Evolutionary conservation across 768 basidiomycete genomes (phyloP).

Genomic region (Boletus subparvulus): DNA sequence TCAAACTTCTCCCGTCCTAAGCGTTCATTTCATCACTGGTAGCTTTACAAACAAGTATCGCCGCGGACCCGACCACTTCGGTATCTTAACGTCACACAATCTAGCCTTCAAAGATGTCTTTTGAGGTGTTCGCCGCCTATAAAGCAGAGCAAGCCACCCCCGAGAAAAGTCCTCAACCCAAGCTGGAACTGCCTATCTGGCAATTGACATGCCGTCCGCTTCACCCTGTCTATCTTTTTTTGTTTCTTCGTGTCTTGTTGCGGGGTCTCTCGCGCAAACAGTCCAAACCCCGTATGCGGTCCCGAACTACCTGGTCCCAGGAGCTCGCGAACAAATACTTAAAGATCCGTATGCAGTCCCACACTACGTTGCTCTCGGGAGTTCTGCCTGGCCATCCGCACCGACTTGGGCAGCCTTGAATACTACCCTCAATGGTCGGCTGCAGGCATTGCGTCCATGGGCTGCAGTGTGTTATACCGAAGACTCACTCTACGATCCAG

Average conservation of each 20-base stretch:
- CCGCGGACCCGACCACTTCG: too few relatives aligned
- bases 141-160: background rate
- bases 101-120: too few relatives aligned
- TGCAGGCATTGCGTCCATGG: conserved; percentile 16
- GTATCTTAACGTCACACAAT: too few relatives aligned
- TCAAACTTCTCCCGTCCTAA: too few relatives aligned
- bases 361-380: background rate
- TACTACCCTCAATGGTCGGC: conserved; percentile 5
- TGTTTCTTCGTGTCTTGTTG: background rate
- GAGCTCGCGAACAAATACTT: too few relatives aligned
- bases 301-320: background rate
- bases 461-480: conserved; percentile 2
- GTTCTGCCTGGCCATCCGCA: conserved; percentile 7
- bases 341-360: too few relatives aligned
- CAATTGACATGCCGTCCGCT: background rate
- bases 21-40: too few relatives aligned
- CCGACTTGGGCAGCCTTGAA: conserved; percentile 14
- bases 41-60: too few relatives aligned
- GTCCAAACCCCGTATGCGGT: background rate
- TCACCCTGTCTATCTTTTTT: background rate
- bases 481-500: background rate
- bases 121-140: background rate
- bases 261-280: background rate
- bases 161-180: background rate
- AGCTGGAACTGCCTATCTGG: too few relatives aligned